A percentile compares a stretch with the other conserved stretches of the same genome.
Conservation (phyloP, 1,284 basidiomycete genomes). For the Austroboletus novae-zelandiae region DNA sequence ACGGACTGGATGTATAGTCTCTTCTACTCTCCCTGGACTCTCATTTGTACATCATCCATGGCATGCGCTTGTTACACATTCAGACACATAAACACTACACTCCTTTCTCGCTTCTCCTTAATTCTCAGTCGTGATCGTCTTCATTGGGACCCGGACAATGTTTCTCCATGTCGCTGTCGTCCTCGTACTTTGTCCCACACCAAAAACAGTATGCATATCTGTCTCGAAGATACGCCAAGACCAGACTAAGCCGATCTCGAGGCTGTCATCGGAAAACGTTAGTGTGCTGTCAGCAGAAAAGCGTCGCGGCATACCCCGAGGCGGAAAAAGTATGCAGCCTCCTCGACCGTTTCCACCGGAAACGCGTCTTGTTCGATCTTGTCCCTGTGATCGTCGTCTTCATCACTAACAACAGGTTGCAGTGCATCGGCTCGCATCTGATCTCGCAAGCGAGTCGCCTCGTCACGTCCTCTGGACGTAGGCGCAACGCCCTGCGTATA, state of each 20-base stretch:
- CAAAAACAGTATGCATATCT: slow-evolving; percentile 80
- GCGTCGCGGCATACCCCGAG: slow-evolving; percentile 50
- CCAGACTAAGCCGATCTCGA: slow-evolving; percentile 61
- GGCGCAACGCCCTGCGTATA: slow-evolving; percentile 31
- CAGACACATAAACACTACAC: slow-evolving; percentile 1
- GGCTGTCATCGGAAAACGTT: slow-evolving; percentile 44
- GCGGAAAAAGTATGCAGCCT: slow-evolving; percentile 64
- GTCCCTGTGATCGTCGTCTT: slow-evolving; percentile 27
- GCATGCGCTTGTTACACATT: slow-evolving; percentile 22
- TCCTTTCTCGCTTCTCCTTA: neutral
- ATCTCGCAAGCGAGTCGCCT: slow-evolving; percentile 52
- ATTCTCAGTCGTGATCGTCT: slow-evolving; percentile 69
- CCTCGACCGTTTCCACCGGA: slow-evolving; percentile 56
- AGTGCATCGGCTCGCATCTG: slow-evolving; percentile 73
- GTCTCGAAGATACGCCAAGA: slow-evolving; percentile 71
- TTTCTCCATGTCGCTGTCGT: slow-evolving; percentile 55
- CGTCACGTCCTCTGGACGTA: slow-evolving; percentile 27
- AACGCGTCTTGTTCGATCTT: slow-evolving; percentile 36
- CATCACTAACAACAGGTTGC: slow-evolving; percentile 41
- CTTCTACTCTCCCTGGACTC: slow-evolving; percentile 22
- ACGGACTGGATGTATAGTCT: slow-evolving; percentile 23
- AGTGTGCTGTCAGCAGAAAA: slow-evolving; percentile 4
- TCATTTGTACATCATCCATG: slow-evolving; percentile 33
- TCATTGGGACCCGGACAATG: slow-evolving; percentile 77
- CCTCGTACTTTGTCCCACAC: slow-evolving; percentile 77